phyloP scores from a whole-genome alignment of 805 yeast species.

The Tanozyma kutaoensis region DNA sequence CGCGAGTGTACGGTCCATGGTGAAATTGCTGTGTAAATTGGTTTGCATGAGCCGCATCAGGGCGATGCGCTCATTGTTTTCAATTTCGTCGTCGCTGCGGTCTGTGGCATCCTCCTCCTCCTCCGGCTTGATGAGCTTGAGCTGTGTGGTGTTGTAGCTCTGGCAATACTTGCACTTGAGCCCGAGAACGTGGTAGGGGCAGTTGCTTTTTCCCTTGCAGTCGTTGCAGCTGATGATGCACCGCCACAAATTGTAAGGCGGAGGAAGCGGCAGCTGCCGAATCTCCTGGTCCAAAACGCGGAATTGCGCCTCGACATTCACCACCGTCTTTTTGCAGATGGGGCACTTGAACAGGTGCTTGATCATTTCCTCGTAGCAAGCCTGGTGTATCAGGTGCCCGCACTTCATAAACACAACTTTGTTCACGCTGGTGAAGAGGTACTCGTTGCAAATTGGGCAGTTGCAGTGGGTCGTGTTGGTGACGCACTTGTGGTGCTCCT shows the following conservation, averaged over 20 bases:
- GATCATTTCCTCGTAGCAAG: slow-evolving; percentile 72
- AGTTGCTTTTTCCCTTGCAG: slow-evolving; percentile 71
- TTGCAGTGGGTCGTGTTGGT: slow-evolving; percentile 81
- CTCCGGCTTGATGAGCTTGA: slow-evolving; percentile 57
- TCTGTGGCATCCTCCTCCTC: slow-evolving; percentile 28
- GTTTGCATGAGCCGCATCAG: slow-evolving; percentile 20
- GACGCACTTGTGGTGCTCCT: slow-evolving; percentile 69
- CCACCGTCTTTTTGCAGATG: slow-evolving; percentile 69
- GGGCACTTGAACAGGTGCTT: slow-evolving; percentile 86
- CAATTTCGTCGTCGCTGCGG: slow-evolving; percentile 4
- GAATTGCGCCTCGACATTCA: slow-evolving; percentile 82
- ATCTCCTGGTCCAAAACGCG: slow-evolving; percentile 80
- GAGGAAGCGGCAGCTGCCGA: slow-evolving; percentile 60
- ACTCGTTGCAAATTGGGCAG: slow-evolving; percentile 90
- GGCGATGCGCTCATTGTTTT: slow-evolving; percentile 5
- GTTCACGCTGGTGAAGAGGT: slow-evolving; percentile 68
- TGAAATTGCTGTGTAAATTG: slow-evolving; percentile 22
- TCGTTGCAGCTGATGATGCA: slow-evolving; percentile 74
- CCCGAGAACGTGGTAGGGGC: slow-evolving; percentile 73
- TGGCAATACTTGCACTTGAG: slow-evolving; percentile 77
- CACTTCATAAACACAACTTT: slow-evolving; percentile 88
- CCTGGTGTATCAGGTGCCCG: slow-evolving; percentile 88
- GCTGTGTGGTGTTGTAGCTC: slow-evolving; percentile 76
- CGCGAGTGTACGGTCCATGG: slow-evolving; percentile 14
- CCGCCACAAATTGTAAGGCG: slow-evolving; percentile 65